Evolutionary conservation across 345 rosid genomes (phyloP).

Genomic region (Psidium guajava): DNA sequence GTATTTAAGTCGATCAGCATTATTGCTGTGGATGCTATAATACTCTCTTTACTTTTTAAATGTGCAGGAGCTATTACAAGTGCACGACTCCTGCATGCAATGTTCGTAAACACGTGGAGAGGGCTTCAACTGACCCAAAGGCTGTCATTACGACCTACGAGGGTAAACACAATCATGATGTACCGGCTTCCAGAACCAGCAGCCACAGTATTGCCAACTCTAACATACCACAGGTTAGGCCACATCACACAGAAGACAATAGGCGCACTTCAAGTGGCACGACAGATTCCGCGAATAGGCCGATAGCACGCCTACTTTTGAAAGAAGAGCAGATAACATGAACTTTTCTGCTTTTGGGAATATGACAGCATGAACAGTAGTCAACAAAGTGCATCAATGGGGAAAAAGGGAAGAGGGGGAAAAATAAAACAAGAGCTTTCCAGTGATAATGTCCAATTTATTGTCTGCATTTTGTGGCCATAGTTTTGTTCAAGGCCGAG

Average conservation of each 20-base stretch:
- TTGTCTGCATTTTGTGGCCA: background rate
- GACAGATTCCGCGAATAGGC: slow-evolving; percentile 13
- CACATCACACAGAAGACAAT: slow-evolving; percentile 1
- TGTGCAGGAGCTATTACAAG: slow-evolving; percentile 79
- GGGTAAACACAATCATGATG: slow-evolving; percentile 84
- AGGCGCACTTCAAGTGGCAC: slow-evolving; percentile 10
- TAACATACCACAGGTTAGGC: slow-evolving; percentile 11
- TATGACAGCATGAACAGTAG: background rate
- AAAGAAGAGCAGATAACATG: slow-evolving; percentile 51
- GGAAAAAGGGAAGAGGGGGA: background rate
- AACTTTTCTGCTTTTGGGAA: background rate
- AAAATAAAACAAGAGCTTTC: background rate
- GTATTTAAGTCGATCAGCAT: background rate
- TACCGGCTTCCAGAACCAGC: slow-evolving; percentile 38
- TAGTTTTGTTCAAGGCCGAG: background rate
- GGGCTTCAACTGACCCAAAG: slow-evolving; percentile 78
- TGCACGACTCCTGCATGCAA: slow-evolving; percentile 74
- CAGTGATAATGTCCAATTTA: background rate
- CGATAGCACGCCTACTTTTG: slow-evolving; percentile 36
- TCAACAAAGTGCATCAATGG: background rate
- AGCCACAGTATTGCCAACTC: slow-evolving; percentile 24
- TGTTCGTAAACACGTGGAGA: slow-evolving; percentile 88
- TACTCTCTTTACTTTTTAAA: background rate
- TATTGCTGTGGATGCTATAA: background rate
- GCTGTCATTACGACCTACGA: slow-evolving; percentile 89